Evolutionary conservation across 148 eudicot species (phyloP), one percentile per base, ranked within the genome.

Genomic region (Bassia scoparia): DNA sequence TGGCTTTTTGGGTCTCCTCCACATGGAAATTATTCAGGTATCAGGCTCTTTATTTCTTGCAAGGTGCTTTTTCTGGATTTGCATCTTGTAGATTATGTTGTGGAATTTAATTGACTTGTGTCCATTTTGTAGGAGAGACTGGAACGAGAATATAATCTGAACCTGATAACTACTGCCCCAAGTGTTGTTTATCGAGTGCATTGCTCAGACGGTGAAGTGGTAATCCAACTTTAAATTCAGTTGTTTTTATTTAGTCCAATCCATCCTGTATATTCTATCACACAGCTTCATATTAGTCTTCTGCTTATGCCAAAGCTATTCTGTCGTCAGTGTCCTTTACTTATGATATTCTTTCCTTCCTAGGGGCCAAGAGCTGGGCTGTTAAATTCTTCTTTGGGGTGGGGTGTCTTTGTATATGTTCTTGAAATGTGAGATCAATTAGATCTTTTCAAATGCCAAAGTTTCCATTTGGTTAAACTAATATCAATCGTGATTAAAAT

Each of bases 1-100:
- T 87, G 99, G 99, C 31, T 96, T 89, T 81, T 80, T 96, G 78
- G 99, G 99, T 64, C 96, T 96, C 65, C 94, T 96, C 60, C 99
- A 96, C 81, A 86, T 96, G 94, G 99, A 96, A 84, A 96, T 96
- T 74, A 89, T 96, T 84, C 99, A 96, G 97, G 99, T 95, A 34
- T 59, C 29, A 26, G 23, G 26, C 43, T 38, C 30, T 38, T 33
- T 62, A 24, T 63, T 62, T n/a, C 49, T 44, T 29, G 52, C 9
- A 8, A 61, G 54, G n/a, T 74, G 33, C 35, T 30, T 65, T 49
- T 81, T 68, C 17, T 34, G 7, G 52, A 15, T 52, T 7, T 31
- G 48, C 55, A 35, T 61, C 21, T 24, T 67, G 30, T 67, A n/a
- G n/a, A n/a, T n/a, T n/a, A 16, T 16, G 11, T 26, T 14, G 23